These are phyloP conservation scores for Yamadazyma trypodendri DNA, from an alignment of 1,139 yeast species.

Conservation along the genomic window DNA sequence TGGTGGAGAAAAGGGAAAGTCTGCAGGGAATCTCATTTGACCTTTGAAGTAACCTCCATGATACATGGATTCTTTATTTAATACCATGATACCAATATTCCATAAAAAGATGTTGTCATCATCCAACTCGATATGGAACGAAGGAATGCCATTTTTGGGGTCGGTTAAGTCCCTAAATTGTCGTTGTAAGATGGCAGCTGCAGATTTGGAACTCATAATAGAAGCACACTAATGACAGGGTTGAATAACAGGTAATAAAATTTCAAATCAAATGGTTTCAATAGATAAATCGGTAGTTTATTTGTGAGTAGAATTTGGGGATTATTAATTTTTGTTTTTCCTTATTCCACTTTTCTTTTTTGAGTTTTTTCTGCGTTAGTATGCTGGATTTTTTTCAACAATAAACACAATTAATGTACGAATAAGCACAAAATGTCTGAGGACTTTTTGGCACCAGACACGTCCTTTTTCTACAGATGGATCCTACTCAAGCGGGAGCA, in stretches of 20 bases:
- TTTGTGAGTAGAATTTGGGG: constrained; percentile 1
- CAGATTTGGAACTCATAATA: constrained; percentile 48
- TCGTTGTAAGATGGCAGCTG: constrained; percentile 84
- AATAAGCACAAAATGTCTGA: too few relatives aligned
- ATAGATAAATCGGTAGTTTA: background rate
- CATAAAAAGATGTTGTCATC: constrained; percentile 89
- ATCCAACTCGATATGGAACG: constrained; percentile 83
- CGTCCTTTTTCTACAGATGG: too few relatives aligned
- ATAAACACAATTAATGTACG: background rate
- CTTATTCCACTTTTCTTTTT: background rate
- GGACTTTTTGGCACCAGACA: too few relatives aligned
- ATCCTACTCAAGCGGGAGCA: too few relatives aligned
- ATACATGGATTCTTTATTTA: constrained; percentile 84
- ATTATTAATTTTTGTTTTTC: constrained; percentile 1
- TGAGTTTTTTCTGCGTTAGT: background rate
- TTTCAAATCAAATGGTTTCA: background rate
- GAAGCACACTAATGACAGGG: background rate
- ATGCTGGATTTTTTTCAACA: background rate
- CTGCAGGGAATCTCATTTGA: constrained; percentile 88
- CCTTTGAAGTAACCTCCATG: constrained; percentile 97
- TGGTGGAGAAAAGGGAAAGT: constrained; percentile 91
- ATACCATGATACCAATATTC: constrained; percentile 92
- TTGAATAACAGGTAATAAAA: background rate
- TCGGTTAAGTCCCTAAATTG: constrained; percentile 92
- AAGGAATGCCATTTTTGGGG: constrained; percentile 88